Evolutionary conservation across 2,329 filamentous ascomycete genomes (phyloP).

Genomic region (Diaporthe aspalathi): DNA sequence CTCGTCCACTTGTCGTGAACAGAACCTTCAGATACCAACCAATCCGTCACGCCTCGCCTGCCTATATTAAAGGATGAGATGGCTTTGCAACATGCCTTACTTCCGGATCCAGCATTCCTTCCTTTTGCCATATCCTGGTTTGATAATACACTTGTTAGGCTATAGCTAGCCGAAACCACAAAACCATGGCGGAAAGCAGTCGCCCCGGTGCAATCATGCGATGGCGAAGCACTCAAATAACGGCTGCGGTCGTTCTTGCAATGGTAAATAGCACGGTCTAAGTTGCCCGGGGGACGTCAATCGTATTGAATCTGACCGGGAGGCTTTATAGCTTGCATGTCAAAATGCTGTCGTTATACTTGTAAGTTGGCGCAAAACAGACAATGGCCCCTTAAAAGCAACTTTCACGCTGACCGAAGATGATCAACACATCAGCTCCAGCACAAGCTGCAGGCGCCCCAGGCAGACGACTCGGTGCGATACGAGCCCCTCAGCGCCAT

Average conservation of each 20-base stretch:
- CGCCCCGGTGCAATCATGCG: too few species aligned
- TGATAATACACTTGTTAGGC: too few species aligned
- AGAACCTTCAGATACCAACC: neutral
- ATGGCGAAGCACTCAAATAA: neutral
- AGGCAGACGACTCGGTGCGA: neutral
- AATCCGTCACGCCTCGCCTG: neutral
- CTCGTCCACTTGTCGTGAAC: neutral
- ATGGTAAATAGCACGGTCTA: neutral
- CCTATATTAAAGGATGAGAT: neutral
- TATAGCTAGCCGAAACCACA: neutral
- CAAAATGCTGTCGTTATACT: constrained; percentile 7
- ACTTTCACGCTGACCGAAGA: neutral
- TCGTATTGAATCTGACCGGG: neutral
- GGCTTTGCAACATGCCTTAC: neutral
- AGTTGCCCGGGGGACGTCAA: too few species aligned
- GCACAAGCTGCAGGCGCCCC: constrained; percentile 4
- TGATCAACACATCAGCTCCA: neutral
- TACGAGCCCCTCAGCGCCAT: constrained; percentile 4
- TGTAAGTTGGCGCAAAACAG: neutral
- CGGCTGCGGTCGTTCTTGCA: constrained; percentile 7
- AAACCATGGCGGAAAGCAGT: constrained; percentile 1
- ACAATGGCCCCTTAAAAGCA: neutral
- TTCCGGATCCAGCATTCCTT: neutral
- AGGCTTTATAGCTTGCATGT: neutral
- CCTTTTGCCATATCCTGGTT: neutral